Percentiles rank a stretch among this genome's conserved stretches.
These are phyloP conservation scores for Hypoxylon fragiforme DNA, from an alignment of 495 filamentous ascomycete species.

Conservation along the genomic window DNA sequence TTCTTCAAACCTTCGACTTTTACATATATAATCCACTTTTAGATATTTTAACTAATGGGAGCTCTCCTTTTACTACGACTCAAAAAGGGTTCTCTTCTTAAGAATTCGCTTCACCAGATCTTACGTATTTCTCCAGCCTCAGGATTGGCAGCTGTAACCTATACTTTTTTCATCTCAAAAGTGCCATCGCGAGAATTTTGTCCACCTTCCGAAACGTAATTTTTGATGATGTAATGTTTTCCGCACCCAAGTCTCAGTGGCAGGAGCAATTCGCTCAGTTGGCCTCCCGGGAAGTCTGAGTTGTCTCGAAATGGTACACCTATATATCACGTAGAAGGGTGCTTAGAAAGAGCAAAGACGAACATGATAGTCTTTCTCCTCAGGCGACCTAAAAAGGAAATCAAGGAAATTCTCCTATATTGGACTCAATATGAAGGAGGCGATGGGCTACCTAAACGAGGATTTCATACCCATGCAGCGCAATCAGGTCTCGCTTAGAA, in stretches of 20 bases:
- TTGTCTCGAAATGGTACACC: no score
- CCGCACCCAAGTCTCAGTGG: neutral
- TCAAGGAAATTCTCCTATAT: conserved; percentile 4
- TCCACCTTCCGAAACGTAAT: conserved; percentile 37
- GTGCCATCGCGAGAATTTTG: conserved; percentile 40
- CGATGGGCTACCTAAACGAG: neutral
- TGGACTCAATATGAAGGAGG: conserved; percentile 6
- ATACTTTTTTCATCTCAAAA: conserved; percentile 10
- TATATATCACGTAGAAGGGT: no score
- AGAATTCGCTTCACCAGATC: conserved; percentile 10
- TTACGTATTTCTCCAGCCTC: conserved; percentile 38
- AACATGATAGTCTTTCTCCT: no score
- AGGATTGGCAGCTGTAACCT: conserved; percentile 34
- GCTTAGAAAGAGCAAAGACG: no score
- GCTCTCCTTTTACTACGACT: no score
- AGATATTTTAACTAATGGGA: no score
- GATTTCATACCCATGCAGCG: no score
- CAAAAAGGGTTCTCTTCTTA: no score
- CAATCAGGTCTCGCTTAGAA: no score
- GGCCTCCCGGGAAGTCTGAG: no score
- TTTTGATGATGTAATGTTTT: conserved; percentile 12
- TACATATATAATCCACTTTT: no score
- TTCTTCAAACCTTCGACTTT: no score
- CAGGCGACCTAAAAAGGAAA: neutral
- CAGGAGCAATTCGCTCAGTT: neutral